Base-by-base conservation (phyloP, 768 basidiomycete genomes). In the Sarcomyxa edulis region DNA sequence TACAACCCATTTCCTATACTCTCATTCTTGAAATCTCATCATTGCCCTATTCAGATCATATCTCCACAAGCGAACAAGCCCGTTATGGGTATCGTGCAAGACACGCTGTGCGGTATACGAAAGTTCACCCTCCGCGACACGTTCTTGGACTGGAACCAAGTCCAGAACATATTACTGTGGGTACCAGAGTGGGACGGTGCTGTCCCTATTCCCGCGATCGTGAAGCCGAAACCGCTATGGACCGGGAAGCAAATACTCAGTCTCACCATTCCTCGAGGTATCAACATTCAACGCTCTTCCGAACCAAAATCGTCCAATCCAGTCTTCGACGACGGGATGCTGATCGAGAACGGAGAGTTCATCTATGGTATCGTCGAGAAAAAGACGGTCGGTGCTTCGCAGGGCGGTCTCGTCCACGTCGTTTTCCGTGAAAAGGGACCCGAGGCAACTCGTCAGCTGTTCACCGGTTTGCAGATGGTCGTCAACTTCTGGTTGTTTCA, bases 11-110 rank as follows among this genome's bases (percentile, higher is more conserved):
- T 16, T 11, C 24, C 10, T 14, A 11, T 18, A 22, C 7, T 23
- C 20, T 44, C 33, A 10, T 12, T 24, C 19, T 35, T 18, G 5
- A 6, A 15, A 14, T 20, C 24, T 3, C 21, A 29, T 6, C 39
- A 30, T 40, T 47, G 32, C 37, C 39, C 36, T 30, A 36, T 23
- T 28, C 30, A 99, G 91, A 99, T 99, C 52, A 92, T 99, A 48
- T 98, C 95, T 6, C 96, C 96, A 0, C 96, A 99, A 72, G 95
- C 95, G 35, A 99, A 98, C 69, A 97, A 97, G 63, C 95, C 95
- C 12, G 94, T 97, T 51, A 99, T 99, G 95, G 96, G 92, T 44
- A 98, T 99, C 51, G 95, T 99, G 21, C 96, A 99, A 60, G 96
- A 99, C 56, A 98, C 96, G 1, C 81, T 99, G 1, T 96, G 93